Evolutionary conservation across 1,284 basidiomycete species (phyloP), one percentile per base, ranked within the genome.

Genomic region (Athelia sp.): DNA sequence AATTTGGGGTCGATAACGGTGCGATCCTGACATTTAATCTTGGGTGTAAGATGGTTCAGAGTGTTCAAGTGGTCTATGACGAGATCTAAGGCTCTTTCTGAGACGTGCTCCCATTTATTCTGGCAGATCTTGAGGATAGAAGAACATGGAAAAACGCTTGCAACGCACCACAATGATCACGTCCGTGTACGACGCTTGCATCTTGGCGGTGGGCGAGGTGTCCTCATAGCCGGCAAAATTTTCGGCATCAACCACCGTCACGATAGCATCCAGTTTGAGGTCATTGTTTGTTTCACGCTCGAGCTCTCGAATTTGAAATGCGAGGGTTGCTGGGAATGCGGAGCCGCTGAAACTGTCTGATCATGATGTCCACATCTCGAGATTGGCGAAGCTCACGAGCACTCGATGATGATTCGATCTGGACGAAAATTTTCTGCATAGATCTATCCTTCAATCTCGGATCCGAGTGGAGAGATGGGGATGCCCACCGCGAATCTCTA

Each of bases 151-250:
- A 40, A 26, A 21, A 32, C 52, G 46, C 35, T 34, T 52, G 42
- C n/a, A 2, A 69, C 87, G 52, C 52, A 90, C 89, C 49, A 96
- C 79, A 23, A 95, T 72, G 48, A 95, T 83, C 42, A 93, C 75
- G 61, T 96, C 93, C 2, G 91, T 93, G 63, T 94, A 96, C 60
- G 87, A 87, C n/a, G 93, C 90, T 70, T 94, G 92, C 81, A 95
- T 90, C 66, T 81, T 88, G 24, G 92, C 93, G 4, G 91, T 92
- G 0, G 87, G 85, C 19, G 87, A 91, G 2, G 81, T 86, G 63
- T 96, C 93, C 63, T 95, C 93, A 64, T 95, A 95, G 1, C 92
- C 93, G 6, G 70, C 64, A 64, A 95, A 95, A 65, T 94, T 94
- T 65, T 90, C 87, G 4, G 90, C 90, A 62, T 95, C 92, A 50